A percentile compares a stretch with the other conserved stretches of the same genome.
Conservation (phyloP, 768 basidiomycete genomes). For the Russula sp. region DNA sequence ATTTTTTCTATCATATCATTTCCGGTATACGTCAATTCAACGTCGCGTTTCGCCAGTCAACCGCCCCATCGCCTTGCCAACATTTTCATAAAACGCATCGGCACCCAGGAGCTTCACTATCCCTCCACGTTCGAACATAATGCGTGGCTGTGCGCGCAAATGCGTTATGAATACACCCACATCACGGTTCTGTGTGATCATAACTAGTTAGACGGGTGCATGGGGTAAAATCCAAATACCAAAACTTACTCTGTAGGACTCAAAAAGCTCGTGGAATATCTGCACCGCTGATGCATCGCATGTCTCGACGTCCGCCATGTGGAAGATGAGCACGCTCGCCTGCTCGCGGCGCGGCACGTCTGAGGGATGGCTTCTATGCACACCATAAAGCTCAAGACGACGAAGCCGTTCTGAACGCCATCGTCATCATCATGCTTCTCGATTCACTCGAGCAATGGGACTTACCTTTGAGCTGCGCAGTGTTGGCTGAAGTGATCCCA, state of each 20-base stretch:
- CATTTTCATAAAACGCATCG: constrained; percentile 40
- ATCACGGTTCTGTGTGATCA: constrained; percentile 35
- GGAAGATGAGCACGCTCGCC: constrained; percentile 79
- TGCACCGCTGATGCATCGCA: constrained; percentile 92
- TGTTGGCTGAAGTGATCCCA: constrained; percentile 61
- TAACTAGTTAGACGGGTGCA: neutral
- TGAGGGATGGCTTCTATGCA: constrained; percentile 75
- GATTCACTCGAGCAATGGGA: neutral
- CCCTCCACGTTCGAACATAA: constrained; percentile 41
- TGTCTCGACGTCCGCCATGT: constrained; percentile 85
- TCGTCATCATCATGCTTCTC: neutral
- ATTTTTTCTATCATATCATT: neutral
- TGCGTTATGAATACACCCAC: constrained; percentile 45
- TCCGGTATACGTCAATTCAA: neutral
- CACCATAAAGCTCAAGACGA: constrained; percentile 84
- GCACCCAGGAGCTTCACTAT: constrained; percentile 39
- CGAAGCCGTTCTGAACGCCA: constrained; percentile 58
- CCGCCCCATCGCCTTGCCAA: constrained; percentile 38
- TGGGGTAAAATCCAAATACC: neutral
- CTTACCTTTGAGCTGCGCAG: constrained; percentile 85
- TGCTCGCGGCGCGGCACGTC: constrained; percentile 75
- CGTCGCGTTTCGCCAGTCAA: constrained; percentile 28
- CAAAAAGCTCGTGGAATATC: constrained; percentile 72
- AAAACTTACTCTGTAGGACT: constrained; percentile 62
- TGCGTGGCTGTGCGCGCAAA: constrained; percentile 34